Percentiles rank a stretch among this genome's conserved stretches.
Conservation (phyloP, 164 flowering plant species). For the Euptelea pleiosperma region DNA sequence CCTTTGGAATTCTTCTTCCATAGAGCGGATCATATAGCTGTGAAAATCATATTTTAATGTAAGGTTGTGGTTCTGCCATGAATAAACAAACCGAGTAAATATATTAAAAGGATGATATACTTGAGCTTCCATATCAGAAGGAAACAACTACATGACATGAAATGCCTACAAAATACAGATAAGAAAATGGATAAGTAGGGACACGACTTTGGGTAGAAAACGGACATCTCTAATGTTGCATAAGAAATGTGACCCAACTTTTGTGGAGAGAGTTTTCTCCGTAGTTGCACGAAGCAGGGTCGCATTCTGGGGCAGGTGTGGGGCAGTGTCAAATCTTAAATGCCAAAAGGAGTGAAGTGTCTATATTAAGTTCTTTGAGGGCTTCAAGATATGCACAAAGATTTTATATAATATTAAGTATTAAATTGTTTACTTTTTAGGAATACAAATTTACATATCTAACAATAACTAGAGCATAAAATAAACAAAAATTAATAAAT, state of each 20-base stretch:
- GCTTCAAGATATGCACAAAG: too few species aligned
- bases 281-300: not conserved
- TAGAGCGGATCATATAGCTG: constrained; percentile 96
- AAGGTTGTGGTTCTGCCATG: constrained; percentile 91
- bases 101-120: constrained; percentile 8
- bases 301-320: too few species aligned
- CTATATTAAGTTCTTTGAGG: too few species aligned
- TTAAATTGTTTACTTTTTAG: too few species aligned
- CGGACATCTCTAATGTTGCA: not conserved
- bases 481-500: too few species aligned
- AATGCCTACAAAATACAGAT: not conserved
- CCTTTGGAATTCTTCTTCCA: constrained; percentile 96
- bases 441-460: too few species aligned
- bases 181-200: not conserved
- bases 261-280: not conserved
- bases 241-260: not conserved
- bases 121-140: not conserved
- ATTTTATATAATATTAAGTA: too few species aligned
- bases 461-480: too few species aligned
- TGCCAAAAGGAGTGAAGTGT: too few species aligned
- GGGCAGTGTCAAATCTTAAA: constrained; percentile 1
- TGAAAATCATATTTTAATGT: constrained; percentile 86
- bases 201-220: not conserved
- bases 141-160: not conserved
- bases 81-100: constrained; percentile 21